These are phyloP conservation scores for Alternaria panax DNA, from an alignment of 2,329 filamentous ascomycete species.

Conservation along the genomic window DNA sequence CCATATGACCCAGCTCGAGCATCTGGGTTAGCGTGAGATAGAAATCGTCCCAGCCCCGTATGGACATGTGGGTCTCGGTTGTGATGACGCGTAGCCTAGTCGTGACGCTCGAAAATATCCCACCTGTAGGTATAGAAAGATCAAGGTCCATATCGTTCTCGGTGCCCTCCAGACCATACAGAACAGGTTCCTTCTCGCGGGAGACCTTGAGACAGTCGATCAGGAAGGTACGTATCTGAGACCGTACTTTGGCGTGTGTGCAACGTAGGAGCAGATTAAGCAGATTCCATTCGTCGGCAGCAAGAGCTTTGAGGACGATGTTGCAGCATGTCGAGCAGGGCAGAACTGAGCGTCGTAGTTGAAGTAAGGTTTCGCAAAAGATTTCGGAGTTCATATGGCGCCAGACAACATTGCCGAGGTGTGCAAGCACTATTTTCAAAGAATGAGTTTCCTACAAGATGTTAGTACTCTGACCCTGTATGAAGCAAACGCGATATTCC, in stretches of 20 bases:
- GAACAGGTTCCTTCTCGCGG: constrained; percentile 41
- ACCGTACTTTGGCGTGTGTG: constrained; percentile 38
- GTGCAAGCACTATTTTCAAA: constrained; percentile 65
- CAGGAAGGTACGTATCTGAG: constrained; percentile 38
- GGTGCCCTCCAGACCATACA: constrained; percentile 36
- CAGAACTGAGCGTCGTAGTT: constrained; percentile 63
- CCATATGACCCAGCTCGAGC: constrained; percentile 36
- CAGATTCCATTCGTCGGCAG: constrained; percentile 63
- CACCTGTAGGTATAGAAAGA: constrained; percentile 16
- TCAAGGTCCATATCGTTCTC: constrained; percentile 41
- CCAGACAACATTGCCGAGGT: constrained; percentile 78
- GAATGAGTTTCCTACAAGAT: constrained; percentile 56
- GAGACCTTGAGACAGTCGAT: constrained; percentile 41
- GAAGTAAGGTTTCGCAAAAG: constrained; percentile 63
- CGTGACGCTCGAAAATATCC: constrained; percentile 28
- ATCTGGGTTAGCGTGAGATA: constrained; percentile 43
- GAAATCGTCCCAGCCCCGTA: constrained; percentile 48
- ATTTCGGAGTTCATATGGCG: constrained; percentile 73
- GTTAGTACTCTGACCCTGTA: not conserved
- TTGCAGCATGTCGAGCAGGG: constrained; percentile 61
- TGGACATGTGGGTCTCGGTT: constrained; percentile 28
- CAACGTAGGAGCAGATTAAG: constrained; percentile 64
- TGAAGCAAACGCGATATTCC: not conserved
- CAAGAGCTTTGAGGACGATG: constrained; percentile 69
- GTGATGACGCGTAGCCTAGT: constrained; percentile 31